phyloP scores from a whole-genome alignment of 345 rosid species.

The Lepidium didymum region DNA sequence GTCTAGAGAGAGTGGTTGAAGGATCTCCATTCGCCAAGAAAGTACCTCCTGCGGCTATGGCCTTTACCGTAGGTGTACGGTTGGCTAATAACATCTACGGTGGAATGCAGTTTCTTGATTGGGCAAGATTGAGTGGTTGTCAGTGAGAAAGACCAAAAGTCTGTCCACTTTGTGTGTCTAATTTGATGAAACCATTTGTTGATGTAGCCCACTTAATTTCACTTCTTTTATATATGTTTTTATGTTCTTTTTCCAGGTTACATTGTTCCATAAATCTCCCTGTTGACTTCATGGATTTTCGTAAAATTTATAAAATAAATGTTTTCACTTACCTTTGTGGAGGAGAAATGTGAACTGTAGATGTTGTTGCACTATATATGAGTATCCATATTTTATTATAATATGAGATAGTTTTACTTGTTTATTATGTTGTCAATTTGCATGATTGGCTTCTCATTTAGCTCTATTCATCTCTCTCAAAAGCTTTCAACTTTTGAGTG shows the following conservation, averaged over 20 bases:
- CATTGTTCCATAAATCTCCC: constrained; percentile 13
- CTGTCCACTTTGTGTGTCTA: background rate
- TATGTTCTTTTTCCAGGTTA: background rate
- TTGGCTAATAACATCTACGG: constrained; percentile 82
- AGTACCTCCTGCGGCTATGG: constrained; percentile 67
- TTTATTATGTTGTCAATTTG: background rate
- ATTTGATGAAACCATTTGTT: background rate
- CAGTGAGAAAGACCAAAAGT: constrained; percentile 26
- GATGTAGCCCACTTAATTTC: background rate
- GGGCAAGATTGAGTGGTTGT: constrained; percentile 77
- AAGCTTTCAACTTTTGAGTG: background rate
- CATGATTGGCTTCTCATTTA: background rate
- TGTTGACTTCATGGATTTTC: background rate
- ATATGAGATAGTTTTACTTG: background rate
- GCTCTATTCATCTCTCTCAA: no score
- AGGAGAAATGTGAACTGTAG: constrained; percentile 11
- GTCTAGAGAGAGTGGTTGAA: constrained; percentile 70
- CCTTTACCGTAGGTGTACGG: constrained; percentile 79
- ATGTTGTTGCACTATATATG: background rate
- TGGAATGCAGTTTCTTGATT: constrained; percentile 88
- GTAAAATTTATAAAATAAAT: background rate
- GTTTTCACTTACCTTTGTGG: constrained; percentile 20
- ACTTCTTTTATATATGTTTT: background rate
- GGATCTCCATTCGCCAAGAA: constrained; percentile 64
- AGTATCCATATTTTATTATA: no score